Base-by-base conservation (phyloP, 495 filamentous ascomycete genomes). In the Penicillium arizonense region DNA sequence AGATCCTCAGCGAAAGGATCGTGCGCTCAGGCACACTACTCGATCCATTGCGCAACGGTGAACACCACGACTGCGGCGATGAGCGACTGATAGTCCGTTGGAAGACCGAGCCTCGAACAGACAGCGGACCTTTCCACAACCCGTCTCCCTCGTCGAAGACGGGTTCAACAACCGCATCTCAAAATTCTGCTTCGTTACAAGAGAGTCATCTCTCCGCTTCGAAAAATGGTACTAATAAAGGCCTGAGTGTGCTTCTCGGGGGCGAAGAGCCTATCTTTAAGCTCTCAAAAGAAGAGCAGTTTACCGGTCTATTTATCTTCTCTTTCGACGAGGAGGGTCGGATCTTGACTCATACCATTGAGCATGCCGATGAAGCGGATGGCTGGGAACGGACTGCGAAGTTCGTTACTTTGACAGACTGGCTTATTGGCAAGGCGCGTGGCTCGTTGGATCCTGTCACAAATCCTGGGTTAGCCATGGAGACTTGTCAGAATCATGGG, bases 251-350 rank as follows among this genome's bases (percentile, higher is more conserved):
- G 5, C 63, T 77, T 1, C 64, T 78, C 1, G 75, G 82, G 24
- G 82, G 85, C 14, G 87, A 91, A 59, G 74, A 82, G 16, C 82
- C 84, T 4, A 84, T 92, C 21, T 85, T 89, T 52, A 87, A 90
- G 51, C 72, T 91, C 21, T 81, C 85, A 11, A 86, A 87, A 45
- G 73, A 77, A 43, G 71, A 74, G 42, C 72, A 76, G 36, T 76
- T 77, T 41, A 73, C 69, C 14, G 94, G 94, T 0, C 57, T 97
- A 13, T 98, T 98, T 66, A 83, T 96, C 42, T 98, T 98, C 70
- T 89, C 94, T 47, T 98, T 98, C 69, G 95, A 98, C 63, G 82
- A 87, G 53, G 84, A 95, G 56, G 94, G 95, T 3, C 76, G 91
- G 44, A 84, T 98, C 23, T 57, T 87, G 42, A 86, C 78, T 47